Base-by-base conservation (phyloP, 2,329 filamentous ascomycete genomes). In the Colletotrichum sp. region DNA sequence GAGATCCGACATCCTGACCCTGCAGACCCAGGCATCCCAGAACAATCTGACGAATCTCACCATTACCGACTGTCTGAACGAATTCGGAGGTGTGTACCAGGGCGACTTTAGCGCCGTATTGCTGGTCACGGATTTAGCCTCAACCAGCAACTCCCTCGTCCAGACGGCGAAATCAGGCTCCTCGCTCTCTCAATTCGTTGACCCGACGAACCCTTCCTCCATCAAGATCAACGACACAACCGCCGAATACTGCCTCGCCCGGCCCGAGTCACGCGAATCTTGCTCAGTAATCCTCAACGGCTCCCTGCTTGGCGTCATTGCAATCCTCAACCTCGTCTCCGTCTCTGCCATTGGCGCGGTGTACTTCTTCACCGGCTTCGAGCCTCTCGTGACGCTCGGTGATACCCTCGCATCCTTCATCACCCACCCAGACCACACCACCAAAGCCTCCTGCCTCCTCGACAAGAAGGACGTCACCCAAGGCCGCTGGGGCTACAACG, bases 401-500 rank as follows among this genome's bases (percentile, higher is more conserved):
- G 89, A 90, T 77, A 87, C 87, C 32, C 82, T 90, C n/a, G 79
- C 85, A 7, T 90, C 89, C 3, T 90, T 90, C 72, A 85, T 90
- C 62, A 81, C 82, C 15, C 83, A 85, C 2, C 86, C 88, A 0
- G 89, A 90, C 78, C 80, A 81, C 2, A 84, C 83, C 2, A 90
- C 88, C 0, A 82, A 82, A 32, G 85, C 84, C 21, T 83, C 84
- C 8, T 90, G 87, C 73, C 84, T 90, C 16, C 80, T 90, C 64
- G 86, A 85, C 71, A 90, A 90, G 77, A 71, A 79, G 18, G 89
- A 90, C 72, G 83, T 89, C 28, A 80, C 81, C 52, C 79, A 84
- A 28, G 86, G 87, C 8, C 80, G 83, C 8, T 90, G 89, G 89
- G 84, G 83, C 24, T 78, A 81, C 24, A 81, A 81, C 32, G 86